phyloP scores from a whole-genome alignment of 371 early-diverging fungal species.

The Rhizopus microsporus region DNA sequence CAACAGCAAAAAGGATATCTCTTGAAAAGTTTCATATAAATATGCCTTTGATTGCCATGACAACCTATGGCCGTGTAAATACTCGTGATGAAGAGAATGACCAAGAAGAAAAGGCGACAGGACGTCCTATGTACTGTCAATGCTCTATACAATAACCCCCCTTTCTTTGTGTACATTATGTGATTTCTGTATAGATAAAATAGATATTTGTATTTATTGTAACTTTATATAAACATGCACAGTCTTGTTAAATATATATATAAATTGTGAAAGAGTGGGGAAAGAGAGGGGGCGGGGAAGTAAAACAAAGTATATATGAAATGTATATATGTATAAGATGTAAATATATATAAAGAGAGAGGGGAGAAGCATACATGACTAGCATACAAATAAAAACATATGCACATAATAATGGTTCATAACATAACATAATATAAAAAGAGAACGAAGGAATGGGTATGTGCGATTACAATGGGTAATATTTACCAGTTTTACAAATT shows the following conservation, averaged over 20 bases:
- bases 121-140: constrained; percentile 6
- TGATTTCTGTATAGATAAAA: neutral
- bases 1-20: neutral
- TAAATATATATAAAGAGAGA: neutral
- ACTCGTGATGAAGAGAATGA: neutral
- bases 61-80: neutral
- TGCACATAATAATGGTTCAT: neutral
- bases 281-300: neutral
- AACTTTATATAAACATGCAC: neutral
- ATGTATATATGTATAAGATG: neutral
- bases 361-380: neutral
- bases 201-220: neutral
- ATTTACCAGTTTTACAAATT: constrained; percentile 45
- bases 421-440: neutral
- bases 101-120: neutral
- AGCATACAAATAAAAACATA: neutral
- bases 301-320: constrained; percentile 3
- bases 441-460: neutral
- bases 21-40: neutral
- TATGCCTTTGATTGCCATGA: neutral
- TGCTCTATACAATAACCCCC: constrained; percentile 11
- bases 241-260: neutral
- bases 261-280: no score
- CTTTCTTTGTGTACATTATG: neutral
- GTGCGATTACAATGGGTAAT: constrained; percentile 22